Percentiles rank a stretch among this genome's conserved stretches.
phyloP scores from a whole-genome alignment of 2,329 filamentous ascomycete species.

The Penicillium nordicum region DNA sequence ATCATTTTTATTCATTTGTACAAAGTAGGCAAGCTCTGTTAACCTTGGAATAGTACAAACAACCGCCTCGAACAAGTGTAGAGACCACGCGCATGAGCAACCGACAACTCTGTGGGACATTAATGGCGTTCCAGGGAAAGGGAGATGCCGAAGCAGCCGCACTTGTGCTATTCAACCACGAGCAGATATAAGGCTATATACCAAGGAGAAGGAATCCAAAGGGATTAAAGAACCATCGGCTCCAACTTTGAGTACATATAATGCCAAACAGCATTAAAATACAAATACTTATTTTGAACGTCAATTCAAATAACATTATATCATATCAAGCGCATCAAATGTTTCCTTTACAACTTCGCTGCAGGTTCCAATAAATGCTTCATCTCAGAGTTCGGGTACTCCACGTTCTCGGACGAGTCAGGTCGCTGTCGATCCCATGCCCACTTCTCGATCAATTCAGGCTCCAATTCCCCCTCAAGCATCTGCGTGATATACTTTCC shows the following conservation, averaged over 20 bases:
- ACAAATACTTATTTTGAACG: not conserved
- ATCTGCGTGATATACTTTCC: conserved; percentile 30
- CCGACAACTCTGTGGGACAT: not conserved
- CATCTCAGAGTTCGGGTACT: conserved; percentile 59
- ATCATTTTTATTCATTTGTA: not conserved
- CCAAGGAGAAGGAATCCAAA: too few relatives aligned
- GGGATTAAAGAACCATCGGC: too few relatives aligned
- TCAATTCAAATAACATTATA: not conserved
- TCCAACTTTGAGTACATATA: too few relatives aligned
- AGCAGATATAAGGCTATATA: too few relatives aligned
- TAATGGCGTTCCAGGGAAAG: not conserved
- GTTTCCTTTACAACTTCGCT: conserved; percentile 27
- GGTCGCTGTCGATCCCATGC: conserved; percentile 55
- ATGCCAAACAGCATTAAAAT: not conserved
- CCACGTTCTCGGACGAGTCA: conserved; percentile 50
- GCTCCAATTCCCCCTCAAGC: conserved; percentile 24
- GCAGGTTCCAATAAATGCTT: conserved; percentile 47
- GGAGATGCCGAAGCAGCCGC: not conserved
- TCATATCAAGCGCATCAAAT: not conserved
- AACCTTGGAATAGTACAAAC: too few relatives aligned
- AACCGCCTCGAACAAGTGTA: too few relatives aligned
- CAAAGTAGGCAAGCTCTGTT: not conserved
- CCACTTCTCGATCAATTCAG: conserved; percentile 27
- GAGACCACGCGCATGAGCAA: too few relatives aligned
- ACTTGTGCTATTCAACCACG: not conserved